Base-by-base conservation (phyloP, 345 rosid genomes). In the Rhodomyrtus tomentosa region DNA sequence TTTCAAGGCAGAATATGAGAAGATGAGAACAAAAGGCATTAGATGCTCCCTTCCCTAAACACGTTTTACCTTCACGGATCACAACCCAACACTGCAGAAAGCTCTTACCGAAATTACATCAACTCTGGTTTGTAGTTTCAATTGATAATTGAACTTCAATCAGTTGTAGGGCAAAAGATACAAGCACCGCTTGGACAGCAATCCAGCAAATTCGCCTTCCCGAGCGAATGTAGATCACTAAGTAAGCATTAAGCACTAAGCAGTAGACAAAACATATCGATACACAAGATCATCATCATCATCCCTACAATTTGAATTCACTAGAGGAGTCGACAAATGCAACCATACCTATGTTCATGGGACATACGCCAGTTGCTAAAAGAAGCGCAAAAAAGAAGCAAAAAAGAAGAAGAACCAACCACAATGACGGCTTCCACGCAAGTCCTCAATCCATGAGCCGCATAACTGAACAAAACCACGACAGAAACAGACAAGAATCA, bases 391-490 rank as follows among this genome's bases (percentile, higher is more conserved):
- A 45, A 1, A 80, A 15, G 53, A 13, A 80, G 29, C 51, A 36
- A 81, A 18, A 55, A 24, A 81, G 6, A 81, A 80, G 45, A 7
- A 50, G 80, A 38, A 38, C 89, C 53, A 48, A 96, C 99, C 95
- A 95, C 85, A 87, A 96, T 89, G 88, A 96, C 95, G 49, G 95
- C 99, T 89, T 91, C 93, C 62, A 95, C 98, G 59, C 90, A 92
- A 84, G 93, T 93, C 91, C 98, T 95, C 93, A 95, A 83, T 22
- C 99, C 99, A 87, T 86, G 89, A 86, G 90, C 91, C 40, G 88
- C 94, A 84, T 91, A 95, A 83, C 99, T 95, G 82, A 74, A 79
- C 25, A 74, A 18, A 38, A 82, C 4, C 82, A 22, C 20, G 74
- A 32, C 3, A 48, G 81, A 20, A 74, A 79, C 9, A 2, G 68